Conservation (phyloP, 1,284 basidiomycete genomes). For the Cystobasidiaceae sp. region DNA sequence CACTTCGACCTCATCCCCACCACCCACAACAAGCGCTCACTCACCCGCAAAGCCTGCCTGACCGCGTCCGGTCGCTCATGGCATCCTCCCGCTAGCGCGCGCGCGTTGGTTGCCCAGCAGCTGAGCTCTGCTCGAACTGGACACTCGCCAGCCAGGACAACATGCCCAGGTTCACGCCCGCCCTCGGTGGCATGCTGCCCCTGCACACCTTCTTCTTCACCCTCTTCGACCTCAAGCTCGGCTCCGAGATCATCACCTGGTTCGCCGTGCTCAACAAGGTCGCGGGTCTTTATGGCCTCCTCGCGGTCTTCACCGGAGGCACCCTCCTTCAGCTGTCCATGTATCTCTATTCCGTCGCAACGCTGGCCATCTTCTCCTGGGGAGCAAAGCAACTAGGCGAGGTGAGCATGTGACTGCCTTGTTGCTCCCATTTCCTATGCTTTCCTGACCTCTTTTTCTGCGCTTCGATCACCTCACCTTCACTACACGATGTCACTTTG, state of each 20-base stretch:
- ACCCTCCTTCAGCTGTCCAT: conserved; percentile 83
- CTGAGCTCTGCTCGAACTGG: too few relatives aligned
- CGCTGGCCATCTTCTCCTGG: conserved; percentile 77
- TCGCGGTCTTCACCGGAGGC: conserved; percentile 82
- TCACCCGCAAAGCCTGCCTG: too few relatives aligned
- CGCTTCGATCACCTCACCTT: too few relatives aligned
- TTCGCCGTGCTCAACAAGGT: conserved; percentile 97
- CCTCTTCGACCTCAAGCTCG: conserved; percentile 74
- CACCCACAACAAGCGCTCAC: too few relatives aligned
- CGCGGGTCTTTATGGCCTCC: conserved; percentile 91
- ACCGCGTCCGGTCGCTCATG: too few relatives aligned
- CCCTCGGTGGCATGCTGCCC: conserved; percentile 16
- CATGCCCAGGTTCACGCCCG: too few relatives aligned
- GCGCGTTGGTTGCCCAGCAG: too few relatives aligned
- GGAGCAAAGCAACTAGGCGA: conserved; percentile 77
- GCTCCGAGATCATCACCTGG: conserved; percentile 71
- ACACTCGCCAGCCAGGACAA: too few relatives aligned
- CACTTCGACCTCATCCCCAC: too few relatives aligned
- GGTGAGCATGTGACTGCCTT: too few relatives aligned
- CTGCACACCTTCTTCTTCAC: conserved; percentile 62
- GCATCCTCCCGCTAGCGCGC: too few relatives aligned
- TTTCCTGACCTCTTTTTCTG: neutral
- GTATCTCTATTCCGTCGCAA: conserved; percentile 86
- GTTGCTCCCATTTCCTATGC: neutral
- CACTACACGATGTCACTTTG: neutral